Evolutionary conservation across 805 yeast genomes (phyloP), one percentile per base, ranked within the genome.

Genomic region (Maudiozyma serrabonitensis): DNA sequence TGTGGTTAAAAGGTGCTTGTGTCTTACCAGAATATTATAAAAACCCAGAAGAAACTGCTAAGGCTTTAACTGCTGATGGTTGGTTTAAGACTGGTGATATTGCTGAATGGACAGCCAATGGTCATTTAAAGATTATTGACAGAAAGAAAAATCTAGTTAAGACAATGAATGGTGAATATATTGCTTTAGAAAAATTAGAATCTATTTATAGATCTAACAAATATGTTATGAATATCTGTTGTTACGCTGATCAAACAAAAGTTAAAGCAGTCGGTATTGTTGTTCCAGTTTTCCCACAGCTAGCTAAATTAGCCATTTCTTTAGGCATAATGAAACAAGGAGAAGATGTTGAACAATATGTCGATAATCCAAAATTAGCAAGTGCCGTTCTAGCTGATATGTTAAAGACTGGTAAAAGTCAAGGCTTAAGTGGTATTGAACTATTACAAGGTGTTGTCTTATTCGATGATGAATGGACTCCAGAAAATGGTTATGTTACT

Each of bases 51-150:
- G 98, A 90, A 72, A 91, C 96, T 23, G 67, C 72, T 43, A 79
- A 68, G 18, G 87, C 95, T 0, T 82, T 85, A 61, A 75, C 81
- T 45, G 85, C 85, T 52, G 90, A 86, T 58, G 95, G 91, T 23
- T 93, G 97, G 97, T 93, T 93, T 75, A 78, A 74, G 64, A 93
- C 98, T 32, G 99, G 99, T 69, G 99, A 93, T 68, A 87, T 93
- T 68, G 97, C 90, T 62, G 89, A 87, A 73, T 88, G 96, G 95
- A 77, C 91, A 38, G 55, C 81, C 35, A 76, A 74, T 56, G 99
- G 99, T 56, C 82, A 80, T 52, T 73, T 93, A 61, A 80, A 78
- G 64, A 74, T 93, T 54, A 86, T 93, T 66, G 99, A 93, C 72
- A 85, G 99, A 68, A 87, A 81, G 75, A 93, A 93, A 81, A 93